phyloP scores from a whole-genome alignment of 2,329 filamentous ascomycete species.

The Paraphoma chrysanthemicola region DNA sequence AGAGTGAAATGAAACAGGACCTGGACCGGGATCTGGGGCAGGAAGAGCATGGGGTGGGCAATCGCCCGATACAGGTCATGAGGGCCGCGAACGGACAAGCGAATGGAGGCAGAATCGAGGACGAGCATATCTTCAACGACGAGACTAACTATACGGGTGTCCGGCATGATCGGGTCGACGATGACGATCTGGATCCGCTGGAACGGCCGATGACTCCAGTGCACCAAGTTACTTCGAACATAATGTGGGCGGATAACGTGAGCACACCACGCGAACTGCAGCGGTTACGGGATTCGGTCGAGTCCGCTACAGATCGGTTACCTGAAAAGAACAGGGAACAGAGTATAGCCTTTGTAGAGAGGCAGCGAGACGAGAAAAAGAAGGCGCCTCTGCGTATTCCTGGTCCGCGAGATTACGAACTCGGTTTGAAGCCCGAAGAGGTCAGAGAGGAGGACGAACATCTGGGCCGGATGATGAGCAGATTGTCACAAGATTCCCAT shows the following conservation, averaged over 20 bases:
- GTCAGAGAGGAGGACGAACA: constrained; percentile 55
- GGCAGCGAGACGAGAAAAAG: constrained; percentile 76
- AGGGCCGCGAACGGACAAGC: constrained; percentile 60
- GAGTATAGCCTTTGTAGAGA: constrained; percentile 87
- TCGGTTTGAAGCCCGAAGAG: constrained; percentile 73
- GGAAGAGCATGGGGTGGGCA: constrained; percentile 70
- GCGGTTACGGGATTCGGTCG: constrained; percentile 63
- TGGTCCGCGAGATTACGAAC: constrained; percentile 87
- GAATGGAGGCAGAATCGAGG: constrained; percentile 67
- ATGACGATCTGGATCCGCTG: constrained; percentile 28
- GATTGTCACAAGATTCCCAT: constrained; percentile 32
- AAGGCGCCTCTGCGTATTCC: constrained; percentile 84
- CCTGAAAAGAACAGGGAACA: constrained; percentile 69
- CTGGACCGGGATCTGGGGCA: constrained; percentile 52
- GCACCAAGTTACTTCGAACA: constrained; percentile 18
- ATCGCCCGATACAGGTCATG: constrained; percentile 71
- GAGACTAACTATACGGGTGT: constrained; percentile 44
- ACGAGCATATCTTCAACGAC: constrained; percentile 52
- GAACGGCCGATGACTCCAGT: constrained; percentile 22
- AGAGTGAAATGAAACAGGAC: constrained; percentile 55
- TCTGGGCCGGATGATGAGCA: constrained; percentile 25
- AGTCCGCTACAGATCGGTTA: constrained; percentile 63
- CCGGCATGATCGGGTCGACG: constrained; percentile 4
- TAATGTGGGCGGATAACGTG: constrained; percentile 32
- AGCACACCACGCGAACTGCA: constrained; percentile 61